Evolutionary conservation across 78 protist species (phyloP), one percentile per base, ranked within the genome.

Genomic region (Dictyostelium brefeldianum): DNA sequence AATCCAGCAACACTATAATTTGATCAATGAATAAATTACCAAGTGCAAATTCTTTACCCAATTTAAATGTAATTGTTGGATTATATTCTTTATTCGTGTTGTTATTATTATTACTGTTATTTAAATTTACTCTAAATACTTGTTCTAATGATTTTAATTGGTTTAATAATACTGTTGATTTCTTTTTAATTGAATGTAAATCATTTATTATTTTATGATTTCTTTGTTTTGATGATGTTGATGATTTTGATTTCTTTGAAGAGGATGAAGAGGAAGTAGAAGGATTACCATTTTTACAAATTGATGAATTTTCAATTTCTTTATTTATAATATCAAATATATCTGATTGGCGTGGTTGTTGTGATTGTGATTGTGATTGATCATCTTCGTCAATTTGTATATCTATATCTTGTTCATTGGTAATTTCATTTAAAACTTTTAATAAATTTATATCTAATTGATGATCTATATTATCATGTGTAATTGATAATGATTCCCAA

Each of bases 401-500:
- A 29, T 62, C 25, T 2, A n/a, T 22, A n/a, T 36, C 77, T 36
- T n/a, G 25, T 36, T 22, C 46, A 74, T 46, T 46, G 18, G 31
- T 77, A 18, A 78, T 64, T 18, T 50, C 41, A 31, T 43, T 56
- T 27, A 87, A 46, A 10, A 59, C 71, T 2, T 77, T 53, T 1
- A 77, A 14, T 51, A 87, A 31, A 25, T 48, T 41, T 11, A 53
- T 29, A 77, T 87, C 93, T 18, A 87, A 48, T n/a, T 48, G 46
- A 22, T 87, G 93, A 47, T 77, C 71, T 4, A 87, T 59, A 8
- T 64, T 20, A 62, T 87, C 93, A 65, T 87, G 93, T n/a, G 10
- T 9, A 36, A 87, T 22, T 11, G 83, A 77, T 29, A 87, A 47
- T 29, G 85, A 62, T 6, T 50, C 50, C 93, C 93, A 87, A 27